These are phyloP conservation scores for Daldinia childiae DNA, from an alignment of 495 filamentous ascomycete species.

Conservation along the genomic window DNA sequence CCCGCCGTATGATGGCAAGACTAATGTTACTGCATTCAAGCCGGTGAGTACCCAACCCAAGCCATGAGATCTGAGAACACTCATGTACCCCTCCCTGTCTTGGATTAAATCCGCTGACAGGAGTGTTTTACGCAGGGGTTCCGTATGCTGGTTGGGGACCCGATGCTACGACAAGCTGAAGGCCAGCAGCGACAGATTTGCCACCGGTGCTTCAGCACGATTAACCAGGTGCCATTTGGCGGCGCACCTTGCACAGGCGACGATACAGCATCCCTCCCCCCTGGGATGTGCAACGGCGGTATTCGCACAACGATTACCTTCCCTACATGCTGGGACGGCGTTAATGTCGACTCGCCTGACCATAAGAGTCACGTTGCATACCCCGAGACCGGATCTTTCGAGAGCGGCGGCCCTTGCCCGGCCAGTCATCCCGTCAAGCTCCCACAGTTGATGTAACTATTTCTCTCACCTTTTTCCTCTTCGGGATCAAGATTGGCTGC, in stretches of 20 bases:
- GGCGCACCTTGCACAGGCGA: constrained; percentile 48
- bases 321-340: constrained; percentile 55
- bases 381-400: constrained; percentile 45
- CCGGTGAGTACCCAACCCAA: constrained; percentile 45
- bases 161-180: constrained; percentile 56
- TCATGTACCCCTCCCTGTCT: constrained; percentile 1
- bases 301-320: constrained; percentile 54
- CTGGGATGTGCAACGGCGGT: constrained; percentile 46
- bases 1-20: constrained; percentile 50
- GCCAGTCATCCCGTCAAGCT: constrained; percentile 51
- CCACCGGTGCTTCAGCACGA: constrained; percentile 51
- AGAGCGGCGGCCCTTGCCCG: constrained; percentile 47
- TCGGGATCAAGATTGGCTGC: too few species aligned
- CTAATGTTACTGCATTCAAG: constrained; percentile 56
- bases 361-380: constrained; percentile 53
- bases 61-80: neutral
- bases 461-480: too few species aligned
- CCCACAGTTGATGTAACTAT: constrained; percentile 47
- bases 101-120: neutral
- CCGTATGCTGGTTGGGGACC: constrained; percentile 78
- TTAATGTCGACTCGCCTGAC: constrained; percentile 52
- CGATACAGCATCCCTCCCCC: constrained; percentile 47
- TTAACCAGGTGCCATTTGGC: constrained; percentile 49
- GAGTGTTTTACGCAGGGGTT: constrained; percentile 55
- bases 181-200: constrained; percentile 48